Evolutionary conservation across 176 grass and related monocot genomes (phyloP).

Genomic region (Hordeum vulgare): MorexV3_pseudomolecules_assembly NC_058521.1:426952308-426952807

Average conservation of each 20-base stretch:
- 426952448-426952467: background rate
- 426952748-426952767: background rate
- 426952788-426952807: background rate
- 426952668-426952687: background rate
- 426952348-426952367: background rate
- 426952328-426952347: conserved; percentile 6
- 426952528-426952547: background rate
- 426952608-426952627: background rate
- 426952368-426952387: background rate
- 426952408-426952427: background rate
- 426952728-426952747: background rate
- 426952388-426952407: background rate
- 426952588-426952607: background rate
- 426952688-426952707: background rate
- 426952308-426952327: conserved; percentile 11
- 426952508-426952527: background rate
- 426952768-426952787: background rate
- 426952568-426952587: background rate
- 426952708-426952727: background rate
- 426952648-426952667: background rate
- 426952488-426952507: background rate
- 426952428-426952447: background rate
- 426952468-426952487: background rate
- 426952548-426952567: background rate
- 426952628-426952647: background rate